A percentile compares a stretch with the other conserved stretches of the same genome.
Evolutionary conservation across 1,284 basidiomycete genomes (phyloP).

Genomic region (Irpex lacteus): DNA sequence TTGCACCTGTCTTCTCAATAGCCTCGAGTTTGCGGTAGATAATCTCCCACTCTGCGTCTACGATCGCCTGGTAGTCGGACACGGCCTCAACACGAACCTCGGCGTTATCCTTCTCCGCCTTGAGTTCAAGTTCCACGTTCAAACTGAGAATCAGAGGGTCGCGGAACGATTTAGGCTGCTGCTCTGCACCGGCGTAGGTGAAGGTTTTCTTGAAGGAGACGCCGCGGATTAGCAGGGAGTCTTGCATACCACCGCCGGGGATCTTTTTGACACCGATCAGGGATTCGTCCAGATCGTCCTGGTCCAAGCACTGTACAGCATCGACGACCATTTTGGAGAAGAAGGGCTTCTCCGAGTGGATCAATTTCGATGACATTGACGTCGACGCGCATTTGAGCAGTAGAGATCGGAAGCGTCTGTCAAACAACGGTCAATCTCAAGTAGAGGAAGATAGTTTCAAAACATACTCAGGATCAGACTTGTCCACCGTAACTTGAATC

Average conservation of each 20-base stretch:
- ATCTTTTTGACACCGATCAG: conserved; percentile 99
- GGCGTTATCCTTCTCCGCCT: conserved; percentile 99
- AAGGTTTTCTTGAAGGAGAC: conserved; percentile 99
- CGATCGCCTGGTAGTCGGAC: conserved; percentile 97
- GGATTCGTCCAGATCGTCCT: conserved; percentile 91
- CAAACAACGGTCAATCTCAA: neutral
- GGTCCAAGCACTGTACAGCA: conserved; percentile 91
- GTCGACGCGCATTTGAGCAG: conserved; percentile 97
- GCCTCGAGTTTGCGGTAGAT: conserved; percentile 98
- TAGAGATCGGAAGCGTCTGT: conserved; percentile 88
- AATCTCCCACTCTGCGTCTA: conserved; percentile 99
- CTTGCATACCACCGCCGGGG: conserved; percentile 98
- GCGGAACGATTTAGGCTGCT: conserved; percentile 86
- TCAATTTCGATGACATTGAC: conserved; percentile 99
- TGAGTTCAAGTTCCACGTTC: conserved; percentile 98
- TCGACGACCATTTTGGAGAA: conserved; percentile 99
- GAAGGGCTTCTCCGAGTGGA: conserved; percentile 98
- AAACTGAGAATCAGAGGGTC: conserved; percentile 91
- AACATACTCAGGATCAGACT: conserved; percentile 81
- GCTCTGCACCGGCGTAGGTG: conserved; percentile 98
- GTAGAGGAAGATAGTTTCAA: conserved; percentile 14
- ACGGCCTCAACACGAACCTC: conserved; percentile 97
- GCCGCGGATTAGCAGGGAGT: conserved; percentile 85
- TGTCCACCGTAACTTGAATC: conserved; percentile 90
- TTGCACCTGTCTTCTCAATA: conserved; percentile 95